phyloP scores from a whole-genome alignment of 2,329 filamentous ascomycete genomes.

The Aureobasidium namibiae region DNA sequence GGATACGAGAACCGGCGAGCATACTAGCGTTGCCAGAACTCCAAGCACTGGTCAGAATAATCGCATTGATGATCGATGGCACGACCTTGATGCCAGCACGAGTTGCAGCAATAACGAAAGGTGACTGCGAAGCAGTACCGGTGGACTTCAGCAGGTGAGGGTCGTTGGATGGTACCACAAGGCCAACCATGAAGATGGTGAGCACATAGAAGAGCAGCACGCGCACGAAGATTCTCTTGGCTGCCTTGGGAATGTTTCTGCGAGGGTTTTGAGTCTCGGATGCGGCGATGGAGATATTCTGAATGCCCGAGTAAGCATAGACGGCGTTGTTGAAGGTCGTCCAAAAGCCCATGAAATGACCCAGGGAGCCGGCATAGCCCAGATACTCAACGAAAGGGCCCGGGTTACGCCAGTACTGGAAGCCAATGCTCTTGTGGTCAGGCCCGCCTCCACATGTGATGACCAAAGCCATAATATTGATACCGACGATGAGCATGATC shows the following conservation, averaged over 20 bases:
- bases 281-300: slow-evolving; percentile 20
- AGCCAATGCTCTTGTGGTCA: slow-evolving; percentile 15
- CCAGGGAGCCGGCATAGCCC: slow-evolving; percentile 12
- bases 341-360: slow-evolving; percentile 17
- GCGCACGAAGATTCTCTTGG: slow-evolving; percentile 49
- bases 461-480: slow-evolving; percentile 19
- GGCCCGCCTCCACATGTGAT: slow-evolving; percentile 18
- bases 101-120: slow-evolving; percentile 42
- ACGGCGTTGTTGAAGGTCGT: slow-evolving; percentile 15
- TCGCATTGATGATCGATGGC: slow-evolving; percentile 60
- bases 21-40: slow-evolving; percentile 44
- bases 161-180: slow-evolving; percentile 48
- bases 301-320: slow-evolving; percentile 18
- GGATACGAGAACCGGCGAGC: slow-evolving; percentile 16
- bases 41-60: slow-evolving; percentile 57
- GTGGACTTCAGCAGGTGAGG: slow-evolving; percentile 41
- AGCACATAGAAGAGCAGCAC: slow-evolving; percentile 47
- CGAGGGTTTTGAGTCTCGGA: slow-evolving; percentile 13
- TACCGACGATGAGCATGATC: slow-evolving; percentile 18
- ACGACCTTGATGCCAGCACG: slow-evolving; percentile 41
- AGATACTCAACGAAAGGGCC: slow-evolving; percentile 19
- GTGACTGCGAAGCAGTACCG: slow-evolving; percentile 44
- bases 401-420: slow-evolving; percentile 16
- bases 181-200: slow-evolving; percentile 47
- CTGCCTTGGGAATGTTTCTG: slow-evolving; percentile 46